phyloP scores from a whole-genome alignment of 75 land plant genomes.

The Cunninghamia lanceolata region DNA sequence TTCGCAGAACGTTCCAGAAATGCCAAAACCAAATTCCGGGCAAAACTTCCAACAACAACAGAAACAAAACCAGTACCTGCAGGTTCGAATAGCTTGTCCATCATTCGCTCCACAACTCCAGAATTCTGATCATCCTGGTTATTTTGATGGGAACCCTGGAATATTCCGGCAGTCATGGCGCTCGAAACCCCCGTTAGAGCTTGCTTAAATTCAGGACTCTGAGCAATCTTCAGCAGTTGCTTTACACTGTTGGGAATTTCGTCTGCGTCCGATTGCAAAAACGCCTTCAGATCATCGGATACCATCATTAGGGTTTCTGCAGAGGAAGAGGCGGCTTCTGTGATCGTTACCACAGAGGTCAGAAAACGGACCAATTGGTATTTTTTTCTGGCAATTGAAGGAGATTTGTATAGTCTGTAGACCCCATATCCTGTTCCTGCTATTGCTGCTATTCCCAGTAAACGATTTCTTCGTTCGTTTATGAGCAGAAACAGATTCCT shows the following conservation, averaged over 20 bases:
- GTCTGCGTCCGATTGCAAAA: conserved; percentile 70
- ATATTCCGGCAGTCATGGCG: conserved; percentile 57
- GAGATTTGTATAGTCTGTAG: conserved; percentile 57
- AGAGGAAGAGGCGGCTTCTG: conserved; percentile 56
- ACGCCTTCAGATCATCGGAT: conserved; percentile 54
- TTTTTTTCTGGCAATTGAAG: conserved; percentile 41
- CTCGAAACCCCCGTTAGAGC: conserved; percentile 42
- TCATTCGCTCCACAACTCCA: conserved; percentile 46
- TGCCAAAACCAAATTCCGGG: conserved; percentile 64
- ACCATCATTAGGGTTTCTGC: conserved; percentile 55
- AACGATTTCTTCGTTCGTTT: conserved; percentile 34
- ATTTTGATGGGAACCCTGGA: conserved; percentile 16
- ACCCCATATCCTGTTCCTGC: conserved; percentile 62
- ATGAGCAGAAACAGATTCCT: not conserved
- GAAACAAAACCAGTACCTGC: conserved; percentile 84
- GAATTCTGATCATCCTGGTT: conserved; percentile 3
- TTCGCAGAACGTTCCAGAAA: conserved; percentile 22
- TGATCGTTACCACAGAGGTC: conserved; percentile 37
- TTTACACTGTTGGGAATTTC: conserved; percentile 70
- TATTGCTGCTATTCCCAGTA: conserved; percentile 44
- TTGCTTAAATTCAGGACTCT: conserved; percentile 52
- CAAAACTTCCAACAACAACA: conserved; percentile 78
- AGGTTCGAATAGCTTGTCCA: conserved; percentile 61
- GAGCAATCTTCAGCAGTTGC: conserved; percentile 69
- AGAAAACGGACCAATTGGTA: conserved; percentile 35